Base-by-base conservation (phyloP, 352 stramenopile species). In the Globisporangium spinosum region DNA sequence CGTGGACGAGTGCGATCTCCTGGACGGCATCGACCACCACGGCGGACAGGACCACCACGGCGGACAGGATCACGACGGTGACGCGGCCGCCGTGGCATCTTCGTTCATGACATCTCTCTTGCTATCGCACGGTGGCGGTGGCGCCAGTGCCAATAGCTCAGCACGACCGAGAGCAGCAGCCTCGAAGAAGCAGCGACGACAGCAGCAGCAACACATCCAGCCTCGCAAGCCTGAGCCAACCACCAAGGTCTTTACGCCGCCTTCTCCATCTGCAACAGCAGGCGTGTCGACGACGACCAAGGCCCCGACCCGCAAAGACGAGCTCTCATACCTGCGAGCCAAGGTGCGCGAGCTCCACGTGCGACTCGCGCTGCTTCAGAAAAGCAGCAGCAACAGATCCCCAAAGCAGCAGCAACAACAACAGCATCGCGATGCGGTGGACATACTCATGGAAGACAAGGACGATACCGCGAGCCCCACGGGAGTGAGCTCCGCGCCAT, bases 261-360 rank as follows among this genome's bases (percentile, higher is more conserved):
- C 53, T 15, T 12, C 15, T 23, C 4, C 54, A 9, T 25, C 25
- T 13, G 27, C 15, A 2, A 35, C 13, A 20, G 7, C 27, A 25
- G 53, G 23, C 1, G 40, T 29, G 3, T 70, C 73, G 38, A 47
- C 75, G 22, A 34, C 73, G 0, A 32, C 27, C 23, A 59, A 59
- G n/a, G 54, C 54, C 27, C 54, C 35, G 13, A 59, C n/a, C 54
- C 66, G 76, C 9, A 78, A 80, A 49, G 76, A 78, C 40, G 76
- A 82, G 56, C 66, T 82, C n/a, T 63, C 77, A 34, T 80, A 80
- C 45, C 56, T 82, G 29, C 51, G 76, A 17, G 70, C 79, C 64
- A 82, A 80, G 70, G 76, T 80, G 38, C 71, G 69, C 20, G 73
- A 80, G 34, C 64, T 82, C 57, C 70, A 82, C 60, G 58, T 74